These are phyloP conservation scores for Schoenoplectus tabernaemontani DNA, from an alignment of 202 grass and related monocot species.

Conservation along the genomic window DNA sequence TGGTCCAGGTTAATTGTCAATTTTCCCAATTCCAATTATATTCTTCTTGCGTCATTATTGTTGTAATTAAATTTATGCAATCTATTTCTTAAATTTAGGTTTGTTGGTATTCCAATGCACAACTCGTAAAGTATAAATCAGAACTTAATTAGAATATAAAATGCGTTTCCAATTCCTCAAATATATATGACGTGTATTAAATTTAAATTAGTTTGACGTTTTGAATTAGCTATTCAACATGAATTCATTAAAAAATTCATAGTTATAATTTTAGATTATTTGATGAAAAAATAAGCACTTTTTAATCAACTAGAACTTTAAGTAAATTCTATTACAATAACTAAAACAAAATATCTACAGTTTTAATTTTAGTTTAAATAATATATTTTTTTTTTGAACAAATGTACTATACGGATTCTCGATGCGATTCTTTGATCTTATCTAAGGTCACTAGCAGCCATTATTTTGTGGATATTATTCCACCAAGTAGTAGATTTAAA, in stretches of 20 bases:
- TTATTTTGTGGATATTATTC: background rate
- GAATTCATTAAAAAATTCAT: too few species aligned
- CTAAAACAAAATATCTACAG: background rate
- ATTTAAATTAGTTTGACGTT: too few species aligned
- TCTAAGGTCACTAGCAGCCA: background rate
- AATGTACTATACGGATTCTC: background rate
- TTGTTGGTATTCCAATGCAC: too few species aligned
- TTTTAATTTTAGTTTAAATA: background rate
- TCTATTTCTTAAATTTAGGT: background rate
- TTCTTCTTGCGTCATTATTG: background rate
- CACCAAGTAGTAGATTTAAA: background rate
- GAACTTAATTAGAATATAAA: too few species aligned
- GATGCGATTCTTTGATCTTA: background rate
- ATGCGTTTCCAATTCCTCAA: too few species aligned
- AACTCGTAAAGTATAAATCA: too few species aligned
- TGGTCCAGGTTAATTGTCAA: background rate
- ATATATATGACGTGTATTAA: too few species aligned
- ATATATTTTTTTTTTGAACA: background rate
- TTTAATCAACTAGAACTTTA: background rate
- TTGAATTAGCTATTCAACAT: too few species aligned
- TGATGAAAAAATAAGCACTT: background rate
- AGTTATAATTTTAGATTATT: background rate
- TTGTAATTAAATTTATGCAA: background rate
- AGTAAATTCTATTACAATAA: background rate
- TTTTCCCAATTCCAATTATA: background rate